Conservation (phyloP, 192 early-diverging fungal genomes). For the Dissophora ornata region DNA sequence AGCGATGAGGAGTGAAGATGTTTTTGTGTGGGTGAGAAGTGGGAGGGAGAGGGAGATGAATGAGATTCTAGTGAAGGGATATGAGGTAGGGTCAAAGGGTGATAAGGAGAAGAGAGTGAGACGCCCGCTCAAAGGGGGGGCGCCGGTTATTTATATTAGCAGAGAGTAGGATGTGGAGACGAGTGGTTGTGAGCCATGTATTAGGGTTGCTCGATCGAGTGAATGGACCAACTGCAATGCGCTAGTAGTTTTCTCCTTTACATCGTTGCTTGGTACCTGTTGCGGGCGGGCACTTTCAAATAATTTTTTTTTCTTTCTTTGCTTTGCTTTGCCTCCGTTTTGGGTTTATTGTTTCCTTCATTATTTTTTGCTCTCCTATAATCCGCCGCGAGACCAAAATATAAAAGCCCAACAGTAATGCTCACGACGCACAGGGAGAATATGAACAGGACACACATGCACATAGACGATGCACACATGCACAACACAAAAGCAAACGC, state of each 20-base stretch:
- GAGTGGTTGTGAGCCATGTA: background rate
- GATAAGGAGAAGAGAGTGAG: background rate
- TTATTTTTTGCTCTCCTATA: too few species aligned
- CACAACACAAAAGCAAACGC: too few species aligned
- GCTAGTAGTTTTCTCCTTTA: too few species aligned
- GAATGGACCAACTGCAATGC: background rate
- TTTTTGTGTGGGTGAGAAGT: background rate
- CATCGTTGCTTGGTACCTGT: too few species aligned
- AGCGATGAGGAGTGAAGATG: background rate
- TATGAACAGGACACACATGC: too few species aligned
- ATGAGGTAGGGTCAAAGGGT: background rate
- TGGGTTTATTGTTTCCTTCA: background rate
- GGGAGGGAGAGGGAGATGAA: background rate
- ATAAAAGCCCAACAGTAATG: too few species aligned
- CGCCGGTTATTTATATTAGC: slow-evolving; percentile 2
- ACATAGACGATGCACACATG: too few species aligned
- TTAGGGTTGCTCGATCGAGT: too few species aligned
- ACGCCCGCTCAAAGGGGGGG: too few species aligned
- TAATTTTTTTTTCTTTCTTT: background rate
- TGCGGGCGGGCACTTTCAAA: background rate
- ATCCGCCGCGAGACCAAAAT: too few species aligned
- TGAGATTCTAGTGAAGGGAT: background rate
- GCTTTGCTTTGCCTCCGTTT: background rate
- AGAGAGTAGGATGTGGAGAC: background rate
- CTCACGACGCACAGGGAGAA: background rate